Evolutionary conservation across 768 basidiomycete species (phyloP).

Genomic region (Trametes elegans): DNA sequence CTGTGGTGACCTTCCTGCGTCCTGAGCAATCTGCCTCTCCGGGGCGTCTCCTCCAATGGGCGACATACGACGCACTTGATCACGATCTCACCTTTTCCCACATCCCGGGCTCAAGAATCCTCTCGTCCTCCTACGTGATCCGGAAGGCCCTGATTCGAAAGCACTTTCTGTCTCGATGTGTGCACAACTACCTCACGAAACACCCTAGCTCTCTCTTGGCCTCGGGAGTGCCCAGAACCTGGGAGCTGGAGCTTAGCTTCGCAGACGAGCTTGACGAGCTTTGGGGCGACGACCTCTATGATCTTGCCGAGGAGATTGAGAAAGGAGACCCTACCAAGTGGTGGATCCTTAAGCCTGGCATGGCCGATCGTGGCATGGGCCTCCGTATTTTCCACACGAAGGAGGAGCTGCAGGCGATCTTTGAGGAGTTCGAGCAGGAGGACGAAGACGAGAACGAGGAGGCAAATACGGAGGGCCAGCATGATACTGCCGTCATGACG

Average conservation of each 20-base stretch:
- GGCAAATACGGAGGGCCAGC: conserved; percentile 29
- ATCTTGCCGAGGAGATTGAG: conserved; percentile 66
- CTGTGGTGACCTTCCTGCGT: conserved; percentile 29
- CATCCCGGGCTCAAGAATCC: conserved; percentile 39
- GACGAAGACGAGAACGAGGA: conserved; percentile 46
- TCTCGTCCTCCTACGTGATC: conserved; percentile 84
- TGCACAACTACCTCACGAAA: conserved; percentile 73
- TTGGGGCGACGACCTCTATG: conserved; percentile 91
- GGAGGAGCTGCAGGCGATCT: conserved; percentile 67
- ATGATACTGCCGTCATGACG: conserved; percentile 61
- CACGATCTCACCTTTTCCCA: conserved; percentile 65
- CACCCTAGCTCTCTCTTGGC: conserved; percentile 55
- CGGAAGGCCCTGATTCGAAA: conserved; percentile 94
- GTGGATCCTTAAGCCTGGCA: conserved; percentile 98
- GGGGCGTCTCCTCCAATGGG: conserved; percentile 64
- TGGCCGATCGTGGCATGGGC: conserved; percentile 96
- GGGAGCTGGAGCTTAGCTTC: conserved; percentile 82
- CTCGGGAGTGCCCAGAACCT: conserved; percentile 66
- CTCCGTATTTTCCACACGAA: conserved; percentile 86
- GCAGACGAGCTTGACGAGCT: conserved; percentile 94
- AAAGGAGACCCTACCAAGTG: conserved; percentile 41
- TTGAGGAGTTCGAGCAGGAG: conserved; percentile 73
- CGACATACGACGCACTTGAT: conserved; percentile 83
- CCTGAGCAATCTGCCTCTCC: conserved; percentile 7
- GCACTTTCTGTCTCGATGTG: conserved; percentile 79